phyloP scores from a whole-genome alignment of 1,284 basidiomycete genomes.

The Cerrena zonata region DNA sequence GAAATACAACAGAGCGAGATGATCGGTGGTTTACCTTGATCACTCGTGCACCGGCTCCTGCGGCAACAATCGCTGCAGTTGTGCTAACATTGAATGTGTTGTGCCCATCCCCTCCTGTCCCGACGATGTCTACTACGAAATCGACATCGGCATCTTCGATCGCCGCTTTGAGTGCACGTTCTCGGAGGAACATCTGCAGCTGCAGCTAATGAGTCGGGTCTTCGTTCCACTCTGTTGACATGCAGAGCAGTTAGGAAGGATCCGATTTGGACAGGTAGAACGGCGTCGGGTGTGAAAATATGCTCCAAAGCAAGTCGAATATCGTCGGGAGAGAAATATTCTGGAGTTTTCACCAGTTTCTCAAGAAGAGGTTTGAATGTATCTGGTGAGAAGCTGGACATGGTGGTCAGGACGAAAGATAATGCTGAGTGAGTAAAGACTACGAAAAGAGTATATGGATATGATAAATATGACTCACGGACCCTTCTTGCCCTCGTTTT shows the following conservation, averaged over 20 bases:
- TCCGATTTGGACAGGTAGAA: conserved; percentile 70
- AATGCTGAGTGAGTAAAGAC: background rate
- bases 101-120: conserved; percentile 93
- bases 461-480: conserved; percentile 1
- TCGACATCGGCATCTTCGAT: conserved; percentile 55
- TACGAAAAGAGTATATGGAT: conserved; percentile 1
- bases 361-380: conserved; percentile 73
- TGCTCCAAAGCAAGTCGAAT: conserved; percentile 67
- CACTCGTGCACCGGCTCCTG: conserved; percentile 88
- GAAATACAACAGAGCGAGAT: background rate
- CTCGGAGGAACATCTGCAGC: conserved; percentile 71
- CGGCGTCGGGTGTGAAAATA: conserved; percentile 61
- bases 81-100: conserved; percentile 98
- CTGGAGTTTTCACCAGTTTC: conserved; percentile 73
- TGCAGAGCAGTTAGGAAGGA: conserved; percentile 81
- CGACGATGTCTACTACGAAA: conserved; percentile 71
- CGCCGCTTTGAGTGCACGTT: conserved; percentile 56
- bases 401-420: conserved; percentile 13
- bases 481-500: background rate
- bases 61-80: conserved; percentile 89
- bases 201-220: conserved; percentile 70
- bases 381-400: conserved; percentile 37
- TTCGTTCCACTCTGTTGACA: conserved; percentile 66
- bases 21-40: conserved; percentile 67
- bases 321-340: conserved; percentile 68